Percentiles rank a stretch among this genome's conserved stretches.
Conservation (phyloP, 2,329 filamentous ascomycete genomes). For the Ceratocystis diversiconidia region DNA sequence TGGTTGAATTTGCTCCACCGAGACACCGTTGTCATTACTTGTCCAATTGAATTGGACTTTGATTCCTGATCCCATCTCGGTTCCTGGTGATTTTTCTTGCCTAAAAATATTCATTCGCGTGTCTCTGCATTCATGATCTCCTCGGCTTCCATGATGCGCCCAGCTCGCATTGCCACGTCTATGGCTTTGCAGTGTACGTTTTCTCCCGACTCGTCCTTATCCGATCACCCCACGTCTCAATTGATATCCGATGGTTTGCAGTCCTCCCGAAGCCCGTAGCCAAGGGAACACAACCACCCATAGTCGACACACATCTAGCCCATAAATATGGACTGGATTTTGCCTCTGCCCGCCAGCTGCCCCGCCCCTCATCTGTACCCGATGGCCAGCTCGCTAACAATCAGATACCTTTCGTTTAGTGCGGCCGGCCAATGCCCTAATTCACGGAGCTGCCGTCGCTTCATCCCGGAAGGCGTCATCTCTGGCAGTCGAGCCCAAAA, state of each 20-base stretch:
- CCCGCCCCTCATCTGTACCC: not conserved
- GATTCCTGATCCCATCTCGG: not conserved
- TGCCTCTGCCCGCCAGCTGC: constrained; percentile 3
- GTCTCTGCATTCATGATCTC: not conserved
- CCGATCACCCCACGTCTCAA: constrained; percentile 3
- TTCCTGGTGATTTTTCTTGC: constrained; percentile 2
- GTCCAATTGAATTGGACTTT: not conserved
- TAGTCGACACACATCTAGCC: not conserved
- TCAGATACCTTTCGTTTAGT: constrained; percentile 31
- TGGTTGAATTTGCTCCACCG: not conserved
- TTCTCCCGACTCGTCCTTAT: constrained; percentile 10
- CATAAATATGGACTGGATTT: not conserved
- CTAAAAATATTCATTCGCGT: not conserved
- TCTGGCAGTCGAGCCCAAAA: constrained; percentile 38
- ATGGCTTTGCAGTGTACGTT: constrained; percentile 39
- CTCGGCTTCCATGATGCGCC: constrained; percentile 31
- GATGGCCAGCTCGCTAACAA: not conserved
- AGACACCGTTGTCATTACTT: not conserved
- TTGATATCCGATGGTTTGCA: not conserved
- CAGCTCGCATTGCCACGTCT: constrained; percentile 37
- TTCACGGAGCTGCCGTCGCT: constrained; percentile 51
- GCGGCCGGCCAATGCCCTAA: constrained; percentile 48
- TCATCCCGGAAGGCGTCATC: constrained; percentile 49
- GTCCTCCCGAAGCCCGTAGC: not conserved
- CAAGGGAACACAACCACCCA: not conserved